Evolutionary conservation across 805 yeast genomes (phyloP), one percentile per base, ranked within the genome.

Genomic region (Citeromyces matritensis): DNA sequence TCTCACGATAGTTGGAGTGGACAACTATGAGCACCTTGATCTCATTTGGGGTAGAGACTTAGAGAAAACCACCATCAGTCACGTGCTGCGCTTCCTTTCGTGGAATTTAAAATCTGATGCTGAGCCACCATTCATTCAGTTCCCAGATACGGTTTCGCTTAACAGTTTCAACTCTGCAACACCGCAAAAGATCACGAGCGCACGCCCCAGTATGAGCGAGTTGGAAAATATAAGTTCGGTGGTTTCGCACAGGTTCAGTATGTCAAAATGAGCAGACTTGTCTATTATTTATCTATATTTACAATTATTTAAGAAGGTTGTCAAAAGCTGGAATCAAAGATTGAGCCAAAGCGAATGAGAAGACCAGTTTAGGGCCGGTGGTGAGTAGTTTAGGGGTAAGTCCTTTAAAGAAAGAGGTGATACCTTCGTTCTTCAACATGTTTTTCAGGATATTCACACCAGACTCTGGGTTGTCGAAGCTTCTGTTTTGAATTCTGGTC

Each of bases 271-370:
- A 25, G 14, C 14, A 26, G 10, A 14, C 10, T 26, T 25, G 12
- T 26, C 29, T 26, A 12, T 26, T 30, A 30, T 23, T 14, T 23
- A 15, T 23, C 21, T 30, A 9, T 17, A 30, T 9, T n/a, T 14
- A 19, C 19, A 19, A 30, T 29, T 48, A 53, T 39, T 57, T 59
- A 41, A 83, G 55, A 35, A 78, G 42, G 43, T 73, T 73, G 56
- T 91, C 98, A 47, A 86, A 85, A 37, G 94, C 94, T 37, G 98
- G 98, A 44, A 91, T 91, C 63, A 91, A 72, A 26, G 95, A 69
- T 63, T 88, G 98, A 28, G 98, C 98, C 55, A 88, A 62, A 7
- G 98, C 98, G 51, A 88, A 88, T n/a, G 95, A 83, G 56, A 91
- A 91, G 33, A 91, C 98, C 48, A 91, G 71, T 63, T 91, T 91